phyloP scores from a whole-genome alignment of 208 protist species.

The Herpetomonas muscarum region DNA sequence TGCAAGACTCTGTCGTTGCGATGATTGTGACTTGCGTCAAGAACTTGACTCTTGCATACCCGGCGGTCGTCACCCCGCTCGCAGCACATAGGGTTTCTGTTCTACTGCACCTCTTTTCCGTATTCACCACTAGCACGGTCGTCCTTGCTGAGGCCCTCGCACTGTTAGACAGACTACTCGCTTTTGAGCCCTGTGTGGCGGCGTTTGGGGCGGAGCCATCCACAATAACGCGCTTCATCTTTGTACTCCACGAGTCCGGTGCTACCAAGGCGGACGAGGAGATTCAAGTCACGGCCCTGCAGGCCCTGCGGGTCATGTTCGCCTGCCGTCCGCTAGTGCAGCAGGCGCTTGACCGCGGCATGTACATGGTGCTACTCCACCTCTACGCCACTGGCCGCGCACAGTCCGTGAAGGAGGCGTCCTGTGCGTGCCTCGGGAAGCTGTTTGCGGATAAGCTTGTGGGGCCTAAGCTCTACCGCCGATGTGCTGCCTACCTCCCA shows the following conservation, averaged over 20 bases:
- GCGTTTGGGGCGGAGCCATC: no score
- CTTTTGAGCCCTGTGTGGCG: no score
- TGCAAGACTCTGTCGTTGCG: no score
- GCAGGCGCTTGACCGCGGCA: constrained; percentile 64
- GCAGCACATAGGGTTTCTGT: no score
- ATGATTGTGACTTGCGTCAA: no score
- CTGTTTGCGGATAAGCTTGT: constrained; percentile 79
- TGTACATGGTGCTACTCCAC: constrained; percentile 70
- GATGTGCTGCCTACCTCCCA: constrained; percentile 76
- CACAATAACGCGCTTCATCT: not conserved
- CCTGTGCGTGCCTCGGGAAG: constrained; percentile 52
- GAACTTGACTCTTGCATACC: no score
- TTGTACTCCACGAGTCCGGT: not conserved
- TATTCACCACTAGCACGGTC: no score
- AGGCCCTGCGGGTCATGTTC: constrained; percentile 37
- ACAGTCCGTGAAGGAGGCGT: constrained; percentile 39
- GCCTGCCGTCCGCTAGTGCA: constrained; percentile 45
- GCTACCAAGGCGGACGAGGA: constrained; percentile 10
- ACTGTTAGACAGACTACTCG: no score
- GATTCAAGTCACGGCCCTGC: constrained; percentile 18
- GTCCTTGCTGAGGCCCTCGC: no score
- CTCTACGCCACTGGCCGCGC: constrained; percentile 48
- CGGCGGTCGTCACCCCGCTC: no score
- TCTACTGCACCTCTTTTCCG: no score
- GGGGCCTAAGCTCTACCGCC: constrained; percentile 77